These are phyloP conservation scores for Casuarina glauca DNA, from an alignment of 306 rosid species.

Conservation along the genomic window DNA sequence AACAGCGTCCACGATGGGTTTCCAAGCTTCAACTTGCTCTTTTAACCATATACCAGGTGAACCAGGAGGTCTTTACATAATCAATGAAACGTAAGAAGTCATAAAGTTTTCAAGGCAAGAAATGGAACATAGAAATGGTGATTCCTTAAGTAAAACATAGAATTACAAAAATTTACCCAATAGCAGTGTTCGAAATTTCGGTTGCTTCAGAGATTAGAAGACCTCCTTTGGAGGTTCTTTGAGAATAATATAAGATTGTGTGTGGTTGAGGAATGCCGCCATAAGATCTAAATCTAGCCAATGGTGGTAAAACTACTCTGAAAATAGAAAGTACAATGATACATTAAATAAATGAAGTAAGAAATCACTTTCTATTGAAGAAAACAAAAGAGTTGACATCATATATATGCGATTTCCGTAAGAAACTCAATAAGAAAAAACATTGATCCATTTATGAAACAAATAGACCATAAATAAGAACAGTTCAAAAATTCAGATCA, in stretches of 20 bases:
- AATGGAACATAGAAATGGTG: background rate
- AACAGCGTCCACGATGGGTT: conserved; percentile 55
- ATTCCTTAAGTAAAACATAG: background rate
- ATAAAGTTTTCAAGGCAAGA: background rate
- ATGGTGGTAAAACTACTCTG: conserved; percentile 51
- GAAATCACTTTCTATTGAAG: background rate
- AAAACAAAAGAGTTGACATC: background rate
- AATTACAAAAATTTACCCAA: conserved; percentile 36
- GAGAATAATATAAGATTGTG: conserved; percentile 42
- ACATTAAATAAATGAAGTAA: background rate
- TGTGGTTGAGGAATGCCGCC: conserved; percentile 40
- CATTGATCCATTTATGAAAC: too few species aligned
- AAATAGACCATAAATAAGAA: too few species aligned
- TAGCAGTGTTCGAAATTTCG: conserved; percentile 37
- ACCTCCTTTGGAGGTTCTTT: conserved; percentile 42
- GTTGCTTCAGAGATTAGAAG: conserved; percentile 37
- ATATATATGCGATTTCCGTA: background rate
- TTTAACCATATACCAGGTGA: conserved; percentile 53
- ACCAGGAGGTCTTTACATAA: conserved; percentile 28
- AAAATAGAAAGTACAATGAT: background rate
- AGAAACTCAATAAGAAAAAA: too few species aligned
- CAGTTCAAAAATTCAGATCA: too few species aligned
- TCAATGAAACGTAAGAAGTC: background rate
- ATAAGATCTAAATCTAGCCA: conserved; percentile 33
- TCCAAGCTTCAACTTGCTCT: conserved; percentile 60